phyloP scores from a whole-genome alignment of 169 alveolate genomes.

The Blepharisma undulans region DNA sequence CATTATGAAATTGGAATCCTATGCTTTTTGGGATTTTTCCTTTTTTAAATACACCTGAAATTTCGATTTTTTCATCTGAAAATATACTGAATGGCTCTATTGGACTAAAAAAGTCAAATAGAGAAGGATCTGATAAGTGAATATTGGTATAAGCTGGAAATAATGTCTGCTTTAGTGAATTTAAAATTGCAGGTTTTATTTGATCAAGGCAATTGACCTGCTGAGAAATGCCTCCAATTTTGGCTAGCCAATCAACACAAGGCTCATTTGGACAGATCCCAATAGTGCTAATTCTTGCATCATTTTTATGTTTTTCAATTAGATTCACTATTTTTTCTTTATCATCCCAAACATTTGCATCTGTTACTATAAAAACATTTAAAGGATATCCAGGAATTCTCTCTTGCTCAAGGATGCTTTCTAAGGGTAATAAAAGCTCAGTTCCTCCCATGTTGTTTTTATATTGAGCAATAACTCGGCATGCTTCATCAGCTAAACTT shows the following conservation, averaged over 20 bases:
- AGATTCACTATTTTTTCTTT: background rate
- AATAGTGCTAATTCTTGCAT: background rate
- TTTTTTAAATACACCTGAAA: background rate
- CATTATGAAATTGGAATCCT: background rate
- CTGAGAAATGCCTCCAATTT: background rate
- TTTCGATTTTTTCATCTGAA: background rate
- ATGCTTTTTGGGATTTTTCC: background rate
- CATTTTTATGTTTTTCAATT: background rate
- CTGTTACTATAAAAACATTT: background rate
- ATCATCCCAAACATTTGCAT: background rate
- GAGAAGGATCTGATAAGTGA: background rate
- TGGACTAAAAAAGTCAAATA: background rate
- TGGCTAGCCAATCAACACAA: background rate
- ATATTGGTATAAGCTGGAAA: background rate
- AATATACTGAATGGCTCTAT: background rate
- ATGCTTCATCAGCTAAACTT: background rate
- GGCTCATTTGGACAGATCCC: background rate
- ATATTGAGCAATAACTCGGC: background rate
- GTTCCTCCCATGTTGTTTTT: conserved; percentile 9
- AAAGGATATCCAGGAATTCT: background rate
- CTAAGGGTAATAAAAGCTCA: background rate
- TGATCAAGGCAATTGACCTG: too few relatives aligned
- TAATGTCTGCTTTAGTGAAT: background rate
- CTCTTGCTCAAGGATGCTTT: background rate
- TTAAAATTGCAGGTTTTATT: background rate